Conservation (phyloP, 768 basidiomycete species). For the Hypholoma sublateritium region DNA sequence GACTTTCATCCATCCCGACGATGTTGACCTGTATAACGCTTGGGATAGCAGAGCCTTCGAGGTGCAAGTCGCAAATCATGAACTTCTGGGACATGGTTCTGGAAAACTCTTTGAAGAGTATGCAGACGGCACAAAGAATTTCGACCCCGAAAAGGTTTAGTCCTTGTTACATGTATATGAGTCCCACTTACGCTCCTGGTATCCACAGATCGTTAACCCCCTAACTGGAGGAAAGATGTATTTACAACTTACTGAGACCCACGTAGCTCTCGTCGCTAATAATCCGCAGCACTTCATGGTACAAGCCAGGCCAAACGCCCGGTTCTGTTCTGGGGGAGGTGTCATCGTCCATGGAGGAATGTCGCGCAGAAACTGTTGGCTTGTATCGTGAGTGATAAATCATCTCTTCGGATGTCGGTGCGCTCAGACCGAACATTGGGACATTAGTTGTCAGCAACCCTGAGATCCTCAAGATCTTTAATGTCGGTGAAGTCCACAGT, state of each 20-base stretch:
- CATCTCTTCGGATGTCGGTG: constrained; percentile 1
- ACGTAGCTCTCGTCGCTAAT: constrained; percentile 1
- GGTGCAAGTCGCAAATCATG: constrained; percentile 89
- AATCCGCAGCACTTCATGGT: constrained; percentile 70
- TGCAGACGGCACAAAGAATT: constrained; percentile 77
- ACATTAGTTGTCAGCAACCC: constrained; percentile 66
- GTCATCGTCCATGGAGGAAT: constrained; percentile 91
- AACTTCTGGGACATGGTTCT: constrained; percentile 82
- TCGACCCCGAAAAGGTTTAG: constrained; percentile 66
- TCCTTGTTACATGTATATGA: neutral
- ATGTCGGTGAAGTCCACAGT: constrained; percentile 39
- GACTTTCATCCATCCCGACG: constrained; percentile 82
- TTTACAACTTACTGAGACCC: constrained; percentile 17
- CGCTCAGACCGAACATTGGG: constrained; percentile 9
- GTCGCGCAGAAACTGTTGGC: constrained; percentile 87
- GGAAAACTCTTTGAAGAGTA: constrained; percentile 83
- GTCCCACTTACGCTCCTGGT: neutral
- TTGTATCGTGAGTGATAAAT: constrained; percentile 59
- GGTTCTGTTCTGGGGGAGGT: constrained; percentile 84
- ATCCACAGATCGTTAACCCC: constrained; percentile 69
- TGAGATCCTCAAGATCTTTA: constrained; percentile 80
- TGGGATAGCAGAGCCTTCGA: constrained; percentile 84
- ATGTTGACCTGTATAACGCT: constrained; percentile 67
- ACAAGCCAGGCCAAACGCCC: constrained; percentile 83
- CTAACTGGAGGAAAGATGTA: constrained; percentile 77